Percentiles rank a stretch among this genome's conserved stretches.
phyloP scores from a whole-genome alignment of 805 yeast genomes.

The Kuraishia floccosa region DNA sequence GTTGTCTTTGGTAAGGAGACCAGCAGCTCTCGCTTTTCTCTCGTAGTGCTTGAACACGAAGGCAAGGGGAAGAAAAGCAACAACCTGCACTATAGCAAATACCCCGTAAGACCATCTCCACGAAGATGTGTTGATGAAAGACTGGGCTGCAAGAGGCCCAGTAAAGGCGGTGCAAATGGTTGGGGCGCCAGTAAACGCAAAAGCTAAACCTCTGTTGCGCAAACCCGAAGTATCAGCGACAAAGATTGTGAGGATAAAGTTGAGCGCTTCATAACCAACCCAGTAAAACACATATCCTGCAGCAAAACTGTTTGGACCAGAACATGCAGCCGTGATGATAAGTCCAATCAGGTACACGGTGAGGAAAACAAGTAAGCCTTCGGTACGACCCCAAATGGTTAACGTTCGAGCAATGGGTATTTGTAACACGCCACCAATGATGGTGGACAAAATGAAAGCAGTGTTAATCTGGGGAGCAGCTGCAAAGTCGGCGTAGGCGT shows the following conservation, averaged over 20 bases:
- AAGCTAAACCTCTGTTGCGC: slow-evolving; percentile 18
- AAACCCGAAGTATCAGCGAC: slow-evolving; percentile 17
- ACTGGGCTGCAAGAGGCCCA: slow-evolving; percentile 17
- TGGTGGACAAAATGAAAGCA: too few relatives aligned
- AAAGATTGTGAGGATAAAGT: slow-evolving; percentile 15
- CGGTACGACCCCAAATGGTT: slow-evolving; percentile 18
- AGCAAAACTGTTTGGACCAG: slow-evolving; percentile 13
- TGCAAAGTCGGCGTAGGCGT: too few relatives aligned
- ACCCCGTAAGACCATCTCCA: slow-evolving; percentile 49
- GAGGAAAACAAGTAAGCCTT: slow-evolving; percentile 14
- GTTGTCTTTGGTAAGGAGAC: slow-evolving; percentile 8
- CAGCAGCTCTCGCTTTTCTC: slow-evolving; percentile 15
- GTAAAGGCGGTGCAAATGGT: slow-evolving; percentile 20
- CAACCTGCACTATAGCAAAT: slow-evolving; percentile 34
- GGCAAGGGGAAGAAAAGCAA: slow-evolving; percentile 17
- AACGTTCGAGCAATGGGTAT: slow-evolving; percentile 16
- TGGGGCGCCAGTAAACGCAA: slow-evolving; percentile 17
- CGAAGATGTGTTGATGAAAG: slow-evolving; percentile 27
- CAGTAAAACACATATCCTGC: slow-evolving; percentile 19
- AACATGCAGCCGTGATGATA: slow-evolving; percentile 15
- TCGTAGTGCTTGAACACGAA: slow-evolving; percentile 15
- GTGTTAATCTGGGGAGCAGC: too few relatives aligned
- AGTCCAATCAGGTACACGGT: slow-evolving; percentile 13
- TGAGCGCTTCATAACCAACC: slow-evolving; percentile 17
- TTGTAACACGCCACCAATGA: slow-evolving; percentile 21